phyloP scores from a whole-genome alignment of 1,139 yeast species.

The Yarrowia galli region DNA sequence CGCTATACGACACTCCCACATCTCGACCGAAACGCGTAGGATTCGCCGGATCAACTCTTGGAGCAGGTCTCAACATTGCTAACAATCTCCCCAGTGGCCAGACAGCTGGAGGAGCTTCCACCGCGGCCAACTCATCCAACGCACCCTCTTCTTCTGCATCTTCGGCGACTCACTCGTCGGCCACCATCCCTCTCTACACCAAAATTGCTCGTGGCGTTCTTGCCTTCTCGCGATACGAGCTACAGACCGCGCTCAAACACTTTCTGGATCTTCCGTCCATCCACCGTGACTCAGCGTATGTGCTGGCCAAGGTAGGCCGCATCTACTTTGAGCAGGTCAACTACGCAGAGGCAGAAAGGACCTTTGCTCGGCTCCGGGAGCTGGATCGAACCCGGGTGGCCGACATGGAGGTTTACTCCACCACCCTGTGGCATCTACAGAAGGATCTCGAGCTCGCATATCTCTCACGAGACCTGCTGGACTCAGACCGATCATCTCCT shows the following conservation, averaged over 20 bases:
- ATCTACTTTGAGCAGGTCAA: constrained; percentile 87
- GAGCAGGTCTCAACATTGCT: constrained; percentile 16
- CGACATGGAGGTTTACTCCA: constrained; percentile 92
- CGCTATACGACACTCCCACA: constrained; percentile 24
- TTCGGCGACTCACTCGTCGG: constrained; percentile 15
- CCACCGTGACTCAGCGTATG: constrained; percentile 85
- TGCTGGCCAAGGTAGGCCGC: constrained; percentile 77
- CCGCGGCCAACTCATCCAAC: neutral
- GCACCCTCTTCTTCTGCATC: constrained; percentile 12
- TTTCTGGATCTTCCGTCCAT: constrained; percentile 67
- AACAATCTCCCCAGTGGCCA: constrained; percentile 10
- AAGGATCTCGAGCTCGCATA: constrained; percentile 81
- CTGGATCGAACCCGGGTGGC: constrained; percentile 80
- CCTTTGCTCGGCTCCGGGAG: constrained; percentile 67
- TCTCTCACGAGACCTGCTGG: constrained; percentile 81
- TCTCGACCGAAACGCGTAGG: constrained; percentile 28
- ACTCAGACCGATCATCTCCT: constrained; percentile 68
- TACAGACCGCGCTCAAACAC: constrained; percentile 77
- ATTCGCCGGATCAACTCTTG: constrained; percentile 17
- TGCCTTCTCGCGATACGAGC: constrained; percentile 72
- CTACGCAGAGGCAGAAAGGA: constrained; percentile 75
- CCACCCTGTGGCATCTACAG: constrained; percentile 90
- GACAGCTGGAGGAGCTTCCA: neutral
- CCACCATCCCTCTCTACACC: constrained; percentile 54
- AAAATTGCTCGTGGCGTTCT: constrained; percentile 71